Evolutionary conservation across 2,329 filamentous ascomycete species (phyloP).

Genomic region (Plenodomus lindquistii): DNA sequence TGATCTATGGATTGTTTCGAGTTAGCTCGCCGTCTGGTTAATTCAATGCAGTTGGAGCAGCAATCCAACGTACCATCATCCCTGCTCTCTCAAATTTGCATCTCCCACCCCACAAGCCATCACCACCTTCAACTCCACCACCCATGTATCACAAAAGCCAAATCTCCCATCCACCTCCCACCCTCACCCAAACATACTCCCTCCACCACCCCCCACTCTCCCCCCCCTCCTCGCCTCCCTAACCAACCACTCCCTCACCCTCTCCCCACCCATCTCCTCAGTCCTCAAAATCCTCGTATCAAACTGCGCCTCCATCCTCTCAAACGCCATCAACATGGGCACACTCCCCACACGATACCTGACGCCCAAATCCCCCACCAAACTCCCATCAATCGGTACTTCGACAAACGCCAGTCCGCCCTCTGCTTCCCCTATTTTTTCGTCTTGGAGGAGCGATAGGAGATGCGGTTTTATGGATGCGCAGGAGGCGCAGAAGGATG

Average conservation of each 20-base stretch:
- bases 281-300: constrained; percentile 50
- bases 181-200: constrained; percentile 43
- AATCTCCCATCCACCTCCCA: too few species aligned
- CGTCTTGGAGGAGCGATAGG: constrained; percentile 48
- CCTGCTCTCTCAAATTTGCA: too few species aligned
- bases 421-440: constrained; percentile 49
- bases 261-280: constrained; percentile 52
- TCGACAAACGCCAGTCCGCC: constrained; percentile 54
- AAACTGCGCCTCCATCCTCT: constrained; percentile 54
- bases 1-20: too few species aligned
- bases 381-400: constrained; percentile 52
- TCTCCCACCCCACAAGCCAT: too few species aligned
- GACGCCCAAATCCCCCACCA: constrained; percentile 48
- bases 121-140: too few species aligned
- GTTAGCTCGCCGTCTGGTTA: too few species aligned
- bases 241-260: constrained; percentile 52
- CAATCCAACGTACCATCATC: too few species aligned
- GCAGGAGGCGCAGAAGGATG: constrained; percentile 53
- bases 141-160: too few species aligned
- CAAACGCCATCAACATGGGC: constrained; percentile 56
- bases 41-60: too few species aligned
- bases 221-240: constrained; percentile 53
- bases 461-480: constrained; percentile 49
- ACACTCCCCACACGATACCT: constrained; percentile 49
- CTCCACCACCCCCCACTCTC: constrained; percentile 50